Evolutionary conservation across 2,329 filamentous ascomycete genomes (phyloP).

Genomic region (Cladosporium sp.): DNA sequence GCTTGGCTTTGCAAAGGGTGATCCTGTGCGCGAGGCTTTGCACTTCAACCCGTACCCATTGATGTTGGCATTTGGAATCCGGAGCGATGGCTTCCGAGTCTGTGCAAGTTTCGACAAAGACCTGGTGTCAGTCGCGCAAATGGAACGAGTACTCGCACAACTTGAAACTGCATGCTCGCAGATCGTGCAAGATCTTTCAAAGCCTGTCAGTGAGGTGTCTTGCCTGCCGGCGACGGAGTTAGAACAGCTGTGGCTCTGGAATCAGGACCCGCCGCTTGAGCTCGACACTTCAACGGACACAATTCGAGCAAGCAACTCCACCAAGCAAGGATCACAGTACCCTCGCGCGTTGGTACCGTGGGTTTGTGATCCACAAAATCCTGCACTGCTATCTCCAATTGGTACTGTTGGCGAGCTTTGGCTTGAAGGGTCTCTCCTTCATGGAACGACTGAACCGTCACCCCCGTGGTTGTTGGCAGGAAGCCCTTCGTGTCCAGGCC

Average conservation of each 20-base stretch:
- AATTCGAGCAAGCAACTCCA: background rate
- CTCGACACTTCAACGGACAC: background rate
- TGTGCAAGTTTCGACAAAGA: conserved; percentile 11
- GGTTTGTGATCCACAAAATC: conserved; percentile 24
- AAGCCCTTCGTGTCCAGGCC: conserved; percentile 6
- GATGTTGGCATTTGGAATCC: conserved; percentile 43
- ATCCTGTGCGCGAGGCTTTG: conserved; percentile 17
- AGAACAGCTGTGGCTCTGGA: conserved; percentile 6
- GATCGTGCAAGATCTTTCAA: background rate
- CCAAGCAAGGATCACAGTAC: conserved; percentile 3
- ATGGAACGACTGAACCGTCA: conserved; percentile 18
- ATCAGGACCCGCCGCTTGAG: conserved; percentile 1
- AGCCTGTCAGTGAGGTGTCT: background rate
- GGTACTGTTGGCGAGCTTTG: conserved; percentile 30
- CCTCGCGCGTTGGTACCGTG: conserved; percentile 17
- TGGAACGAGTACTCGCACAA: conserved; percentile 6
- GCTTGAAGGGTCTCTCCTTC: conserved; percentile 30
- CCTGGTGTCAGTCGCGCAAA: background rate
- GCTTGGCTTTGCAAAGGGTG: conserved; percentile 18
- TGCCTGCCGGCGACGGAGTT: conserved; percentile 1
- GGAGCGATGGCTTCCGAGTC: conserved; percentile 38
- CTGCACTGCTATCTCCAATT: conserved; percentile 31
- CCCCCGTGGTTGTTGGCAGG: conserved; percentile 13
- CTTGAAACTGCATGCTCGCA: conserved; percentile 1
- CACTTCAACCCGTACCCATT: conserved; percentile 37